Evolutionary conservation across 2,329 filamentous ascomycete genomes (phyloP).

Genomic region (Trichoderma arundinaceum): DNA sequence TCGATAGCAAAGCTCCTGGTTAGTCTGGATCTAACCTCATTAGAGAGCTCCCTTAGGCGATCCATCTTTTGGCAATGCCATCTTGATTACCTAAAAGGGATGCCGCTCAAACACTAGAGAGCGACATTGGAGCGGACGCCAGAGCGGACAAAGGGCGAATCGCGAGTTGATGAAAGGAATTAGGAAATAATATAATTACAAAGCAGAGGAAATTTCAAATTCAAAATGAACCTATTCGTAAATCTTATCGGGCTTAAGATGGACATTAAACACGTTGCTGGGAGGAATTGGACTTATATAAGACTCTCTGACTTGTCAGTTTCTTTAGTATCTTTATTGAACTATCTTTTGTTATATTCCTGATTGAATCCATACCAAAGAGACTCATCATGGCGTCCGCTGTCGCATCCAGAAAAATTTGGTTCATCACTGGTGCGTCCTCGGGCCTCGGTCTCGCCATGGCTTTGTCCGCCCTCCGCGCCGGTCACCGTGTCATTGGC

Average conservation of each 20-base stretch:
- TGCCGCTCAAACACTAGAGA: background rate
- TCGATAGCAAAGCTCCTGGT: background rate
- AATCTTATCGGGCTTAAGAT: background rate
- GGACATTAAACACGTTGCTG: background rate
- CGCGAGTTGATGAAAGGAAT: background rate
- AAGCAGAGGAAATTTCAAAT: background rate
- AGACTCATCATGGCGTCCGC: background rate
- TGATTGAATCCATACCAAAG: background rate
- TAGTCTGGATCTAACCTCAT: background rate
- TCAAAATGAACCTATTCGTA: background rate
- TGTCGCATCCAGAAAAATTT: slow-evolving; percentile 42
- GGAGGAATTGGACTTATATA: background rate
- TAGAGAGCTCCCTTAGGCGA: background rate
- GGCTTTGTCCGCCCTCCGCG: slow-evolving; percentile 48
- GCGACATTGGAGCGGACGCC: background rate
- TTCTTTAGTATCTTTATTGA: background rate
- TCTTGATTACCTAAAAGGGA: background rate
- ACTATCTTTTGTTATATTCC: background rate
- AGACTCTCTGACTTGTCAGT: background rate
- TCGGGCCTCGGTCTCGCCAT: slow-evolving; percentile 54
- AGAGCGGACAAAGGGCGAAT: background rate
- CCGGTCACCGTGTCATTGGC: slow-evolving; percentile 56
- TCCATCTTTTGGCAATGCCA: background rate
- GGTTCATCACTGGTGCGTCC: slow-evolving; percentile 57
- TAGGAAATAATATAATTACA: background rate